These are phyloP conservation scores for Fusarium pseudograminearum DNA, from an alignment of 2,329 filamentous ascomycete genomes.

Conservation along the genomic window DNA sequence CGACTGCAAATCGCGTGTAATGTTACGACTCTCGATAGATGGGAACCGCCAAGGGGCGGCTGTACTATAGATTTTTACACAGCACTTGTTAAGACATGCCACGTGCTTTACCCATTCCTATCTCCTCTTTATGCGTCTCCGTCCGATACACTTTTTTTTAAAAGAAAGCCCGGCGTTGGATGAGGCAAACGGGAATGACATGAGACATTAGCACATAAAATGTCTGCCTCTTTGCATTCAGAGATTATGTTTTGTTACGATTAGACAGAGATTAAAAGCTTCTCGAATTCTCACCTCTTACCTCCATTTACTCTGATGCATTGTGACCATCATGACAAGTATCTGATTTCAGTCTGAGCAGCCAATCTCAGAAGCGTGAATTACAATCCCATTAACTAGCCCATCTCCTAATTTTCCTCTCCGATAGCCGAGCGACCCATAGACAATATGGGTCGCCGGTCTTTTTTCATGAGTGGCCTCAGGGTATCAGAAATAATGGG, in stretches of 20 bases:
- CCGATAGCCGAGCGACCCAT: conserved; percentile 18
- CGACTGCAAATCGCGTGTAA: conserved; percentile 51
- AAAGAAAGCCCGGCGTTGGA: conserved; percentile 41
- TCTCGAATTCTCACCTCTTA: conserved; percentile 14
- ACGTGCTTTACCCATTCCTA: conserved; percentile 52
- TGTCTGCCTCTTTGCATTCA: conserved; percentile 32
- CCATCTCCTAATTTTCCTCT: conserved; percentile 1
- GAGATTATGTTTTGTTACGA: conserved; percentile 25
- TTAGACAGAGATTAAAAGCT: conserved; percentile 22
- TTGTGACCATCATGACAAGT: conserved; percentile 9
- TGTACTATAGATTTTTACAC: conserved; percentile 56
- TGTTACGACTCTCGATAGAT: conserved; percentile 55
- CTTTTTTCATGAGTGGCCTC: background rate
- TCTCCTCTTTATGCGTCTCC: conserved; percentile 52
- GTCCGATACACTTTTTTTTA: conserved; percentile 28
- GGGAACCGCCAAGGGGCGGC: conserved; percentile 49
- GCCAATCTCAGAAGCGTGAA: conserved; percentile 25
- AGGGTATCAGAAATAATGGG: background rate
- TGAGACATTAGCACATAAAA: conserved; percentile 16
- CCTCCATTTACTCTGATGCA: background rate
- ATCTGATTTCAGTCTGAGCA: conserved; percentile 6
- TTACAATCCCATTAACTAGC: conserved; percentile 7
- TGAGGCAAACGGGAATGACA: conserved; percentile 31
- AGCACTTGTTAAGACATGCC: conserved; percentile 48
- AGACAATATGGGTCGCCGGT: conserved; percentile 3